Percentiles rank a stretch among this genome's conserved stretches.
Conservation (phyloP, 2,329 filamentous ascomycete species). For the Trichoderma citrinoviride region DNA sequence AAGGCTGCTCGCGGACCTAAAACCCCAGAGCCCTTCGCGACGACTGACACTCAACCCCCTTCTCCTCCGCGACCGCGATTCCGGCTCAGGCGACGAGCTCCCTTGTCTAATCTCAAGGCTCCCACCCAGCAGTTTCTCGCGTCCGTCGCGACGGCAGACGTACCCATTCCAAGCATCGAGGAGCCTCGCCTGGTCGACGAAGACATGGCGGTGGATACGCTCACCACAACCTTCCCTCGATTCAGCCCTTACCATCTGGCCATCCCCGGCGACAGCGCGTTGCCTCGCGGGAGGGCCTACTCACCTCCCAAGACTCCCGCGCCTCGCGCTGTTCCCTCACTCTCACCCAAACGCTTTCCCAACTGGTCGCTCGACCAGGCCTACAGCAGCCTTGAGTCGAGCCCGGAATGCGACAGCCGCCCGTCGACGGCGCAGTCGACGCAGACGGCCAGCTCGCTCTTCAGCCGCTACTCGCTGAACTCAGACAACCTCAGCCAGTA, state of each 20-base stretch:
- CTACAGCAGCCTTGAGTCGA: slow-evolving; percentile 57
- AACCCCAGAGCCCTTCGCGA: slow-evolving; percentile 52
- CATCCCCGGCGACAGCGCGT: slow-evolving; percentile 30
- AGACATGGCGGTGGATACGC: slow-evolving; percentile 43
- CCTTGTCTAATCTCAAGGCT: slow-evolving; percentile 51
- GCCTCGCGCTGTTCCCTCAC: slow-evolving; percentile 44
- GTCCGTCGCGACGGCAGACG: slow-evolving; percentile 62
- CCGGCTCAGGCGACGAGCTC: slow-evolving; percentile 54
- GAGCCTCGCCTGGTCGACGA: slow-evolving; percentile 48
- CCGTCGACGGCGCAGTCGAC: slow-evolving; percentile 60
- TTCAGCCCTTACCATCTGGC: slow-evolving; percentile 36
- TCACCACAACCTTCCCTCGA: slow-evolving; percentile 35
- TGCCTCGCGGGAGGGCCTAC: slow-evolving; percentile 42
- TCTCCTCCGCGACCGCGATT: slow-evolving; percentile 54
- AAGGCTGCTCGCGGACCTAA: slow-evolving; percentile 41
- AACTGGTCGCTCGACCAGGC: slow-evolving; percentile 59
- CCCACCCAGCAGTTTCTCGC: slow-evolving; percentile 66
- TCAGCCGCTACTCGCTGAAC: slow-evolving; percentile 54
- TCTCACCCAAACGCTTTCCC: slow-evolving; percentile 50
- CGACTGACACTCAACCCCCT: slow-evolving; percentile 40
- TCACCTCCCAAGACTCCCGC: slow-evolving; percentile 61
- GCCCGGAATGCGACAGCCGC: slow-evolving; percentile 57
- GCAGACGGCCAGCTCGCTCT: slow-evolving; percentile 55
- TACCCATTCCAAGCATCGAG: slow-evolving; percentile 64
- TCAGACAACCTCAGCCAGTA: slow-evolving; percentile 55